A percentile compares a stretch with the other conserved stretches of the same genome.
Evolutionary conservation across 2,329 filamentous ascomycete genomes (phyloP).

Genomic region (Paecilomyces sp.): DNA sequence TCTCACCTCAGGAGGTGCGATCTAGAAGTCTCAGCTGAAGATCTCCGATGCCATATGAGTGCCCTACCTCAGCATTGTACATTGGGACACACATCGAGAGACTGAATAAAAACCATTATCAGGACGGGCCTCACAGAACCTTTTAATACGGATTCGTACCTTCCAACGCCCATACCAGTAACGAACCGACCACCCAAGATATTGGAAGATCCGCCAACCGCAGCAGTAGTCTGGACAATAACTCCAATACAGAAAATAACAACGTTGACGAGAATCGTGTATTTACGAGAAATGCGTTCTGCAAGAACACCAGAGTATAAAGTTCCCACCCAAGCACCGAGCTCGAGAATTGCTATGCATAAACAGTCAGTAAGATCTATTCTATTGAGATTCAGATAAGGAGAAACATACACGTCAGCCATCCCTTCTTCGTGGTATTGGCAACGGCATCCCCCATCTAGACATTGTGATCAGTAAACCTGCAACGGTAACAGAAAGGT

Average conservation of each 20-base stretch:
- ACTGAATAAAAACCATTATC: conserved; percentile 1
- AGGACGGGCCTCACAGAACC: conserved; percentile 4
- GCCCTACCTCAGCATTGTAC: conserved; percentile 45
- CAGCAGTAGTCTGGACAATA: conserved; percentile 57
- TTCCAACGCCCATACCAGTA: conserved; percentile 49
- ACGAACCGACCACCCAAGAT: conserved; percentile 68
- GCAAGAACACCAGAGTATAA: conserved; percentile 23
- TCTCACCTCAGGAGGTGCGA: conserved; percentile 57
- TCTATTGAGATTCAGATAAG: neutral
- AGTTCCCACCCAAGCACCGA: conserved; percentile 28
- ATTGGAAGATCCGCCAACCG: conserved; percentile 44
- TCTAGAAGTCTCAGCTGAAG: conserved; percentile 41
- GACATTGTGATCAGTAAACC: neutral
- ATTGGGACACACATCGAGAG: conserved; percentile 36
- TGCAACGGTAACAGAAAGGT: neutral
- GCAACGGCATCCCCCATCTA: neutral
- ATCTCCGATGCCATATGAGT: conserved; percentile 58
- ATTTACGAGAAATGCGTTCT: conserved; percentile 23
- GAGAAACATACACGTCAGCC: conserved; percentile 20
- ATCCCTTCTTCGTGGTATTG: conserved; percentile 6
- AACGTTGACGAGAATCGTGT: conserved; percentile 26
- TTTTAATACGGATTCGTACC: conserved; percentile 16
- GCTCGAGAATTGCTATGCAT: conserved; percentile 19
- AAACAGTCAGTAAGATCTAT: neutral
- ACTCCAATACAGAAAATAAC: conserved; percentile 40